phyloP scores from a whole-genome alignment of 345 rosid genomes.

The Populus alba region DNA sequence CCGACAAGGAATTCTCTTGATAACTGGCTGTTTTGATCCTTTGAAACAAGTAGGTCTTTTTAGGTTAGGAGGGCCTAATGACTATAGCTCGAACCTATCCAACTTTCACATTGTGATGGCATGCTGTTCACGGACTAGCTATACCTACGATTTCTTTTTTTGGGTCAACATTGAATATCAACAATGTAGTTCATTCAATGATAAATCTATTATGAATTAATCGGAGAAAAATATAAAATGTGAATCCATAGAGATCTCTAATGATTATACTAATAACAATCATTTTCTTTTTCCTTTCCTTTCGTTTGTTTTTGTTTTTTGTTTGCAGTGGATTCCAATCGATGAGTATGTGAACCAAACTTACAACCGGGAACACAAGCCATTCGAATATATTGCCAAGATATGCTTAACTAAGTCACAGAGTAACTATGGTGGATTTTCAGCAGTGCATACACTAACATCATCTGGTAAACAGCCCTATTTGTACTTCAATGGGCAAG shows the following conservation, averaged over 20 bases:
- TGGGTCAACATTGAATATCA: too few species aligned
- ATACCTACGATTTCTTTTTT: too few species aligned
- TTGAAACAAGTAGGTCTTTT: too few species aligned
- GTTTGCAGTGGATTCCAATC: conserved; percentile 57
- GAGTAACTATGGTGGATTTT: conserved; percentile 45
- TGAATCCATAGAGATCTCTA: neutral
- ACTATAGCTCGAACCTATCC: too few species aligned
- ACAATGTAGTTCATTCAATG: too few species aligned
- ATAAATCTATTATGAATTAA: too few species aligned
- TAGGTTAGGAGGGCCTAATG: too few species aligned
- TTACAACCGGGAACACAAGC: conserved; percentile 31
- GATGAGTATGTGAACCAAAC: conserved; percentile 61
- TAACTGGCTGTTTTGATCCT: too few species aligned
- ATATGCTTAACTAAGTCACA: conserved; percentile 49
- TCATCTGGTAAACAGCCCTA: conserved; percentile 39
- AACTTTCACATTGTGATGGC: too few species aligned
- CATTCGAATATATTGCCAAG: conserved; percentile 46
- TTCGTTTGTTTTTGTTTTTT: neutral
- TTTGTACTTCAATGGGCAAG: conserved; percentile 45
- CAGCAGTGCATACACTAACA: conserved; percentile 31
- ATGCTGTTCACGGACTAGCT: too few species aligned
- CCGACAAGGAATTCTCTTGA: too few species aligned
- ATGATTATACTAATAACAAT: neutral
- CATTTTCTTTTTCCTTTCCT: neutral
- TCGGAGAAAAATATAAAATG: neutral